Evolutionary conservation across 192 early-diverging fungal genomes (phyloP).

Genomic region (Umbelopsis isabellina): DNA sequence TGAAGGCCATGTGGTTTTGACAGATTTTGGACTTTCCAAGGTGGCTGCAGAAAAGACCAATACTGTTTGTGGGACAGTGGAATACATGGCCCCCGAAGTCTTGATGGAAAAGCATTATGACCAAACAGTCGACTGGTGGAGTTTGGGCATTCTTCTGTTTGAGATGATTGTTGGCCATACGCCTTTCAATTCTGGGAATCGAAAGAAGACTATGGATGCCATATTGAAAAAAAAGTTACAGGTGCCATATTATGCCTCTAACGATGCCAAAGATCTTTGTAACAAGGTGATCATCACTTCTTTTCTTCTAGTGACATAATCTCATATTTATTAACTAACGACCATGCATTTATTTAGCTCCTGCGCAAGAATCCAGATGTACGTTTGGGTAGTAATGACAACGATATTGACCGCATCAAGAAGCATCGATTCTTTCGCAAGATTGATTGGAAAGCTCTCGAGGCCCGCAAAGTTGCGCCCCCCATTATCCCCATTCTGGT

Average conservation of each 20-base stretch:
- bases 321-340: slow-evolving; percentile 62
- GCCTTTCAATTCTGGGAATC: slow-evolving; percentile 79
- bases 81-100: slow-evolving; percentile 75
- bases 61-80: slow-evolving; percentile 76
- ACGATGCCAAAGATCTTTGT: slow-evolving; percentile 77
- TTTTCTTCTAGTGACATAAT: slow-evolving; percentile 23
- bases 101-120: slow-evolving; percentile 65
- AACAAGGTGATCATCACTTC: slow-evolving; percentile 49
- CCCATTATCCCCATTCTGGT: slow-evolving; percentile 68
- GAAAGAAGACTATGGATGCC: slow-evolving; percentile 80
- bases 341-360: slow-evolving; percentile 54
- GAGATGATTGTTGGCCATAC: slow-evolving; percentile 91
- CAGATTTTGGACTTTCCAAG: slow-evolving; percentile 93
- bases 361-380: slow-evolving; percentile 56
- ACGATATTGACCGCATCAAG: slow-evolving; percentile 44
- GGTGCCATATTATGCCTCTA: slow-evolving; percentile 78
- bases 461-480: slow-evolving; percentile 57
- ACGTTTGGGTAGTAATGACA: slow-evolving; percentile 49
- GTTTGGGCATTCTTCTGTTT: slow-evolving; percentile 82
- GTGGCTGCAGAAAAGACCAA: slow-evolving; percentile 53
- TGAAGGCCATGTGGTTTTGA: slow-evolving; percentile 83
- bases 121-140: slow-evolving; percentile 89
- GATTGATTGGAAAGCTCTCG: slow-evolving; percentile 66
- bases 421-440: slow-evolving; percentile 73
- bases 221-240: slow-evolving; percentile 81